phyloP scores from a whole-genome alignment of 106 monocot species.

The Phalaenopsis aphrodite region DNA sequence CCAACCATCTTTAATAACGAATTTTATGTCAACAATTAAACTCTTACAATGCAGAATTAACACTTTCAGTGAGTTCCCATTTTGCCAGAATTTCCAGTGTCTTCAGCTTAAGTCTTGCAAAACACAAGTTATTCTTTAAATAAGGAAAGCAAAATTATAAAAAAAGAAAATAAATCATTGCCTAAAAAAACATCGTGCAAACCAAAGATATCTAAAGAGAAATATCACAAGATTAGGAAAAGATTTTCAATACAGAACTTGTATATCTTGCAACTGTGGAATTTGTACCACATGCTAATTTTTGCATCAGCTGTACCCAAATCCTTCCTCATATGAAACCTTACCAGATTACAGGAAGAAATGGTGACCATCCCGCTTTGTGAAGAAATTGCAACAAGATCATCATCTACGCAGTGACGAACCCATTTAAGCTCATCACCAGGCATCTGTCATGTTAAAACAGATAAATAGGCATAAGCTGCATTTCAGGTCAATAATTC shows the following conservation, averaged over 20 bases:
- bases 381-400: constrained; percentile 86
- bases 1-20: background rate
- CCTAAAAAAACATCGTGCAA: background rate
- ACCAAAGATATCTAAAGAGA: background rate
- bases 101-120: too few relatives aligned
- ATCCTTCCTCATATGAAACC: background rate
- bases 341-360: constrained; percentile 76
- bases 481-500: background rate
- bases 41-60: background rate
- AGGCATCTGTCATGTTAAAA: constrained; percentile 43
- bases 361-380: constrained; percentile 88
- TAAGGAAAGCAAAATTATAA: background rate
- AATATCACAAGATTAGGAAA: too few relatives aligned
- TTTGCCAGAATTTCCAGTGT: background rate
- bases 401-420: constrained; percentile 66
- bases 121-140: background rate
- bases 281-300: background rate
- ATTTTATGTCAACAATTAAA: background rate
- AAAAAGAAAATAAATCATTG: background rate
- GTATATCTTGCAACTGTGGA: background rate
- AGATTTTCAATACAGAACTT: background rate
- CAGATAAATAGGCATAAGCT: background rate
- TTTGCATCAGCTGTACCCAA: background rate
- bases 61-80: background rate
- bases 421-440: constrained; percentile 97